A percentile compares a stretch with the other conserved stretches of the same genome.
Conservation (phyloP, 768 basidiomycete genomes). For the Gloeopeniophorella convolvens region DNA sequence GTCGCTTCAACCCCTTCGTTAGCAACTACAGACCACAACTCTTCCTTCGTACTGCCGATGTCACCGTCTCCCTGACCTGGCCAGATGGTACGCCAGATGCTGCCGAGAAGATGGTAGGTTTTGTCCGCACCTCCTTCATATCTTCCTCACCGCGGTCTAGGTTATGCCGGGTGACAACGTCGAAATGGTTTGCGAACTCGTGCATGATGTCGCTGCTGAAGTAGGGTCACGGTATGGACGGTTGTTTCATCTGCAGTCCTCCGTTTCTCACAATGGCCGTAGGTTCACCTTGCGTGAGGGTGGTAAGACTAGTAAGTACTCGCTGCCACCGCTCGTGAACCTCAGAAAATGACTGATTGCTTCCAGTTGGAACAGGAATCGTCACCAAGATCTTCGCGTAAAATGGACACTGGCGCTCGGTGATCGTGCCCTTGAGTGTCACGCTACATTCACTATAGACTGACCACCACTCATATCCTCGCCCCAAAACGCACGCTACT, state of each 20-base stretch:
- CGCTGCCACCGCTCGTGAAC: conserved; percentile 11
- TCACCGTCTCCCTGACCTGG: conserved; percentile 80
- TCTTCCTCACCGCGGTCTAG: conserved; percentile 29
- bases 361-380: conserved; percentile 85
- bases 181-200: conserved; percentile 80
- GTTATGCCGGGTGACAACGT: conserved; percentile 99
- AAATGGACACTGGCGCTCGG: conserved; percentile 20
- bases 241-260: not conserved
- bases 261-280: conserved; percentile 5
- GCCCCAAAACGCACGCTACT: not conserved
- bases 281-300: conserved; percentile 92
- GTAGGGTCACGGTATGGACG: conserved; percentile 60
- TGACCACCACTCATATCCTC: conserved; percentile 11
- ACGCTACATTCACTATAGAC: conserved; percentile 1
- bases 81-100: conserved; percentile 77
- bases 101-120: conserved; percentile 76
- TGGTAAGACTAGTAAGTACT: conserved; percentile 75
- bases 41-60: conserved; percentile 92
- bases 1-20: conserved; percentile 90
- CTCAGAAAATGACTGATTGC: conserved; percentile 10
- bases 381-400: conserved; percentile 74
- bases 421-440: not conserved
- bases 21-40: conserved; percentile 91
- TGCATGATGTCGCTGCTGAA: conserved; percentile 85
- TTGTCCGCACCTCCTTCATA: not conserved